Base-by-base conservation (phyloP, 2,329 filamentous ascomycete genomes). In the Hypoxylon sp. region DNA sequence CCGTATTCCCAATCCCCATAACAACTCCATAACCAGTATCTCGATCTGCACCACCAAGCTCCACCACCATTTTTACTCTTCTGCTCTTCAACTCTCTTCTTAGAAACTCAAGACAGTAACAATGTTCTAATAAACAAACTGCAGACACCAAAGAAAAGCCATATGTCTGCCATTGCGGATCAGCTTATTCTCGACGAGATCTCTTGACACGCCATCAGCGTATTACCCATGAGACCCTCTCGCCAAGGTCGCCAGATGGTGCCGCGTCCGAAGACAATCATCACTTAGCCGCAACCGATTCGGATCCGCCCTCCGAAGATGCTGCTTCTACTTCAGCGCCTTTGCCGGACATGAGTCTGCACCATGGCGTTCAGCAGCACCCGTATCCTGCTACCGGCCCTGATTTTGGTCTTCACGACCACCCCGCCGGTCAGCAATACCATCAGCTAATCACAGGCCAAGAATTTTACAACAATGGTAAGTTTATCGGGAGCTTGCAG, bases 111-210 rank as follows among this genome's bases (percentile, higher is more conserved):
- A n/a, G n/a, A n/a, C n/a, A n/a, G n/a, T n/a, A n/a, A n/a, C n/a
- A n/a, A n/a, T n/a, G n/a, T n/a, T n/a, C n/a, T n/a, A n/a, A n/a
- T n/a, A n/a, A n/a, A n/a, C n/a, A n/a, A n/a, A n/a, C 35, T 17
- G 15, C 55, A 77, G 75, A 77, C 59, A 77, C 75, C 45, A 77
- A 77, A 40, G 75, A 77, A 62, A 77, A 77, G 55, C 75, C 75
- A 1, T 77, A 75, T 53, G 52, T 75, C 13, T 77, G 75, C 47
- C 67, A 64, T 29, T 77, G 75, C 59, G 73, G 74, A 43, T 71
- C 73, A 7, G 73, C 75, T 1, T 77, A 77, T 56, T 71, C 75
- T 7, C 69, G 75, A 13, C 70, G 75, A 13, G 75, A 77, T 59
- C 64, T 77, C 9, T 61, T 77, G 56, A 76, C 73, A 36, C 70